Evolutionary conservation across 2,329 filamentous ascomycete genomes (phyloP).

Genomic region (Grosmannia huntii): DNA sequence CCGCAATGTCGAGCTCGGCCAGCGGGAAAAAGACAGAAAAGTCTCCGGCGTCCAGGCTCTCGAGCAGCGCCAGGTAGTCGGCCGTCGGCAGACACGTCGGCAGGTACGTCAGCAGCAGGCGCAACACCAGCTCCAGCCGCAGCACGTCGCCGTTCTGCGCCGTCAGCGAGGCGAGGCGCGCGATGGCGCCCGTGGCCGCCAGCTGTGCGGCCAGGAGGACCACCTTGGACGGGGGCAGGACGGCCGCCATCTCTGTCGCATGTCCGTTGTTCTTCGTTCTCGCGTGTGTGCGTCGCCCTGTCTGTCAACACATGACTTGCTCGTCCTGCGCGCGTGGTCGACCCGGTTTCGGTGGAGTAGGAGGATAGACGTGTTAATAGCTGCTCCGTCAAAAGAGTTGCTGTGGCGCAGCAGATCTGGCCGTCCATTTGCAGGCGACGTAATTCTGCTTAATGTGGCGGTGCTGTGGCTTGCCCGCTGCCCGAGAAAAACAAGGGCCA

Average conservation of each 20-base stretch:
- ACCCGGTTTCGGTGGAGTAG: too few relatives aligned
- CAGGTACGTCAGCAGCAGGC: slow-evolving; percentile 63
- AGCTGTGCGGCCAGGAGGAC: slow-evolving; percentile 61
- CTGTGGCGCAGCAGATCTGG: neutral
- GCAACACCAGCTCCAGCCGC: slow-evolving; percentile 51
- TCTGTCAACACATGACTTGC: neutral
- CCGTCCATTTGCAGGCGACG: slow-evolving; percentile 10
- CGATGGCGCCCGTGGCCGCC: slow-evolving; percentile 52
- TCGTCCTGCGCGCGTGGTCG: too few relatives aligned
- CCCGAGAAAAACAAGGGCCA: neutral
- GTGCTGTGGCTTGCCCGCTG: slow-evolving; percentile 4
- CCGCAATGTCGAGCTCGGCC: slow-evolving; percentile 38
- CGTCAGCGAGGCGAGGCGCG: slow-evolving; percentile 47
- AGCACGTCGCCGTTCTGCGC: slow-evolving; percentile 44
- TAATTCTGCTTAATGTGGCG: slow-evolving; percentile 14
- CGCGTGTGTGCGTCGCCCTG: neutral
- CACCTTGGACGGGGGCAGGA: slow-evolving; percentile 51
- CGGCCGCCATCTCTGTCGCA: neutral
- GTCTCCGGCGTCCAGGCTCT: slow-evolving; percentile 38
- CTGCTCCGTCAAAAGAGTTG: too few relatives aligned
- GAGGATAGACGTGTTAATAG: too few relatives aligned
- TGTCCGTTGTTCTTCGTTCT: neutral
- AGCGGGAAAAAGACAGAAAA: slow-evolving; percentile 15
- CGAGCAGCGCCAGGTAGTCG: slow-evolving; percentile 49
- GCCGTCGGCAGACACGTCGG: slow-evolving; percentile 56